Percentiles rank a stretch among this genome's conserved stretches.
Conservation (phyloP, 208 protist genomes). For the Trypanosomatidae sp. region DNA sequence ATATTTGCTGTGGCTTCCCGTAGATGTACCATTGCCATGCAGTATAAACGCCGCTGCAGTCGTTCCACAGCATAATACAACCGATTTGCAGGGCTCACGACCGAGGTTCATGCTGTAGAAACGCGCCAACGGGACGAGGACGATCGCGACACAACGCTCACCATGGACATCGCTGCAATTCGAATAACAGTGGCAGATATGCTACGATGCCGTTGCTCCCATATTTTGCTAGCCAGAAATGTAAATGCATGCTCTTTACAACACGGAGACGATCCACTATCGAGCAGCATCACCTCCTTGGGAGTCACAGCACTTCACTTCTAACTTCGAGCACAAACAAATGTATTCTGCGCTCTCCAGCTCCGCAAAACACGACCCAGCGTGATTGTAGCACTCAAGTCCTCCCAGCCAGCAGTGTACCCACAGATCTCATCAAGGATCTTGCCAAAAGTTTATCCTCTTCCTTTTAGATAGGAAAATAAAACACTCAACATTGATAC, state of each 20-base stretch:
- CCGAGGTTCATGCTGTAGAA: constrained; percentile 10
- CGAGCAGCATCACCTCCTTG: constrained; percentile 12
- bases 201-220: constrained; percentile 12
- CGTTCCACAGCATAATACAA: constrained; percentile 31
- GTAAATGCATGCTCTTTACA: constrained; percentile 17
- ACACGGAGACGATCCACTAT: constrained; percentile 11
- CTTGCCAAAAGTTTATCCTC: constrained; percentile 31
- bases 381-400: constrained; percentile 23
- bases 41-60: constrained; percentile 24
- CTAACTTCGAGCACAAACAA: neutral
- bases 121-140: constrained; percentile 17
- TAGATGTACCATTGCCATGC: constrained; percentile 31
- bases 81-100: constrained; percentile 24
- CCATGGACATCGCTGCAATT: constrained; percentile 29
- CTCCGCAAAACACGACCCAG: constrained; percentile 26
- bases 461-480: constrained; percentile 20
- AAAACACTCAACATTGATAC: constrained; percentile 21
- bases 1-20: constrained; percentile 14
- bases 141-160: constrained; percentile 33
- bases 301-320: constrained; percentile 25
- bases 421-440: constrained; percentile 14
- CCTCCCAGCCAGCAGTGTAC: constrained; percentile 16
- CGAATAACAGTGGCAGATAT: constrained; percentile 22
- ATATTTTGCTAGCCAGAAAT: constrained; percentile 12
- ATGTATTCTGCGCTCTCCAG: constrained; percentile 27